Percentiles rank a stretch among this genome's conserved stretches.
These are phyloP conservation scores for Fragaria nilgerrensis DNA, from an alignment of 306 rosid genomes.

Conservation along the genomic window DNA sequence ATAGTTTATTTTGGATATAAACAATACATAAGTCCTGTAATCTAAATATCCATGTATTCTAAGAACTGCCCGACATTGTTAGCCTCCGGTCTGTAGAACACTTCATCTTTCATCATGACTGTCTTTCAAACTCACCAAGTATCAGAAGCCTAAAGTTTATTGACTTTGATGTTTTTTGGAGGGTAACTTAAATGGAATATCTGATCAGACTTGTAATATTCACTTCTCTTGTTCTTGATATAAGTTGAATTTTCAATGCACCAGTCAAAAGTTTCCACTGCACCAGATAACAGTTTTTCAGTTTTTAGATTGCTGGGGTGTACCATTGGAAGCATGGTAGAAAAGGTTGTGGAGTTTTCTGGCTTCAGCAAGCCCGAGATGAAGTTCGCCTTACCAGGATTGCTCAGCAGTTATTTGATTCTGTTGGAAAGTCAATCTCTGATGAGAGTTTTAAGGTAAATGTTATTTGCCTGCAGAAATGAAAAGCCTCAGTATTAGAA, in stretches of 20 bases:
- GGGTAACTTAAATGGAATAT: background rate
- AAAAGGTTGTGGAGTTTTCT: conserved; percentile 81
- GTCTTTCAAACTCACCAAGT: background rate
- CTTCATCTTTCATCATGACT: background rate
- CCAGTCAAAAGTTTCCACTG: background rate
- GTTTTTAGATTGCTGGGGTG: conserved; percentile 79
- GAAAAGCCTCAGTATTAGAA: background rate
- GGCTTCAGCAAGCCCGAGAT: conserved; percentile 94
- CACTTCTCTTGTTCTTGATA: background rate
- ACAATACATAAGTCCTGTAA: background rate
- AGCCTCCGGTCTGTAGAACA: background rate
- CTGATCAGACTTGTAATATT: background rate
- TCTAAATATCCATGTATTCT: background rate
- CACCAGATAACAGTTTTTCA: conserved; percentile 6
- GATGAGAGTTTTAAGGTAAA: conserved; percentile 88
- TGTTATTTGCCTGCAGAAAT: conserved; percentile 10
- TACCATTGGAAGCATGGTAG: conserved; percentile 94
- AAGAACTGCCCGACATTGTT: background rate
- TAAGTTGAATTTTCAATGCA: background rate
- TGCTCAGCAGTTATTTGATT: conserved; percentile 83
- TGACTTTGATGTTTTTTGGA: background rate
- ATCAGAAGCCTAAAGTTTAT: background rate
- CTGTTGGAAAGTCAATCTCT: conserved; percentile 89
- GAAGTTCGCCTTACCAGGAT: conserved; percentile 73
- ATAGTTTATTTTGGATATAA: background rate